phyloP scores from a whole-genome alignment of 2,329 filamentous ascomycete species.

The Fusarium sp. region DNA sequence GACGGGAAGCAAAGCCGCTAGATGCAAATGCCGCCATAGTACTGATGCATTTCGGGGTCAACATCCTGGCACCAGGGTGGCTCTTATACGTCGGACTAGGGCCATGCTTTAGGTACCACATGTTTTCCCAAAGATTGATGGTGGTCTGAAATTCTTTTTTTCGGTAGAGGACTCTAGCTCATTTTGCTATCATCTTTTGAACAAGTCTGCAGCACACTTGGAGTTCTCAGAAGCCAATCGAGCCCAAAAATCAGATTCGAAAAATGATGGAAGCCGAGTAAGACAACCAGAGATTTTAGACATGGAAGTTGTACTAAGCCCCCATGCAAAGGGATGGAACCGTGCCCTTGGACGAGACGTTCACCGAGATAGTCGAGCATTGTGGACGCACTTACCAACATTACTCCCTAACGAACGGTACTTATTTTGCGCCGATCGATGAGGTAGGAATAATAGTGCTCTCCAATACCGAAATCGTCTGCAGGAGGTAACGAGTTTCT shows the following conservation, averaged over 20 bases:
- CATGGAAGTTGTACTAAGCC: conserved; percentile 39
- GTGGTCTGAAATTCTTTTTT: conserved; percentile 41
- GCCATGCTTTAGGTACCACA: conserved; percentile 49
- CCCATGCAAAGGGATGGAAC: conserved; percentile 57
- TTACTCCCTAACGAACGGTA: conserved; percentile 71
- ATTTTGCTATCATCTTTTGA: conserved; percentile 23
- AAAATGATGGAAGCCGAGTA: conserved; percentile 50
- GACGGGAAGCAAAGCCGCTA: conserved; percentile 39
- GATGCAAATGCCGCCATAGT: conserved; percentile 43
- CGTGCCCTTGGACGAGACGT: conserved; percentile 66
- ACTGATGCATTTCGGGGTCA: conserved; percentile 41
- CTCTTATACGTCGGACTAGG: conserved; percentile 47
- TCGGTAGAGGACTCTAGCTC: conserved; percentile 22
- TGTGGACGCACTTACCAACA: conserved; percentile 74
- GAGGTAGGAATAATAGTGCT: conserved; percentile 64
- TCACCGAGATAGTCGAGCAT: conserved; percentile 68
- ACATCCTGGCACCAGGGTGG: conserved; percentile 46
- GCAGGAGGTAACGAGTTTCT: conserved; percentile 20
- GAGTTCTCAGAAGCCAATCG: conserved; percentile 12
- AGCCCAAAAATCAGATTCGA: conserved; percentile 6
- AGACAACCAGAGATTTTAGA: conserved; percentile 28
- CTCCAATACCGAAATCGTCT: conserved; percentile 1
- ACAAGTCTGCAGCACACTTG: conserved; percentile 9
- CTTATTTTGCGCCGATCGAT: conserved; percentile 76
- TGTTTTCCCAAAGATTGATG: conserved; percentile 43